Conservation (phyloP, 768 basidiomycete species). For the Neoboletus magnificus region DNA sequence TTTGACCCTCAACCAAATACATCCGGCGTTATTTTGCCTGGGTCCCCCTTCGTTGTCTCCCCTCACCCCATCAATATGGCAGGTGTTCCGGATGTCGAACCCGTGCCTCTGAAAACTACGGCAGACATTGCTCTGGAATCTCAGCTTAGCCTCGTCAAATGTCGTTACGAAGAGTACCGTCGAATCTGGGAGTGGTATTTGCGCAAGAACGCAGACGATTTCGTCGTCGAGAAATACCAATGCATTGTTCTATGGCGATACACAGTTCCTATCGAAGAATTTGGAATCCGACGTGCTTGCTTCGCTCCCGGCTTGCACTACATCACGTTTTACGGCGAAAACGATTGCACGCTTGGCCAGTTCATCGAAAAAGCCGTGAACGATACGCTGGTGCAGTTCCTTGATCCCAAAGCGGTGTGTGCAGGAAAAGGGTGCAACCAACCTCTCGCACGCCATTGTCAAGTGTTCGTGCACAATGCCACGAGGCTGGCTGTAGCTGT, state of each 20-base stretch:
- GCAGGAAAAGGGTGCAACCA: constrained; percentile 82
- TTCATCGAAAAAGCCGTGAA: constrained; percentile 81
- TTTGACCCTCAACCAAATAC: constrained; percentile 38
- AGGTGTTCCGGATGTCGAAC: constrained; percentile 35
- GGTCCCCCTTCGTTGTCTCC: constrained; percentile 32
- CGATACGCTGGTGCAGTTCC: constrained; percentile 63
- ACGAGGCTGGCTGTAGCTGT: constrained; percentile 79
- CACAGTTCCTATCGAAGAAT: constrained; percentile 69
- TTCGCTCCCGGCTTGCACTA: constrained; percentile 71
- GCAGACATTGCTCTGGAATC: constrained; percentile 77
- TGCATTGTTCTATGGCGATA: constrained; percentile 79
- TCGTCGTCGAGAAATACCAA: constrained; percentile 92
- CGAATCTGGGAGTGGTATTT: constrained; percentile 96
- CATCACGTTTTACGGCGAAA: constrained; percentile 88
- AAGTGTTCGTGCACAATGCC: constrained; percentile 88
- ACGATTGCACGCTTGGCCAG: constrained; percentile 89
- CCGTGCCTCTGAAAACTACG: constrained; percentile 50
- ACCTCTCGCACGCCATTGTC: constrained; percentile 78
- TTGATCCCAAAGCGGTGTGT: constrained; percentile 76
- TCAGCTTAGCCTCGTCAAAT: constrained; percentile 62
- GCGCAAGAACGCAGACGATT: constrained; percentile 79
- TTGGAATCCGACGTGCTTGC: constrained; percentile 68
- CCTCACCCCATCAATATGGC: constrained; percentile 30
- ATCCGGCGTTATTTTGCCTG: constrained; percentile 26
- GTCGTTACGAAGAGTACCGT: constrained; percentile 82